Percentiles rank a stretch among this genome's conserved stretches.
Conservation (phyloP, 148 eudicot genomes). For the Rhododendron kiyosumense region DNA sequence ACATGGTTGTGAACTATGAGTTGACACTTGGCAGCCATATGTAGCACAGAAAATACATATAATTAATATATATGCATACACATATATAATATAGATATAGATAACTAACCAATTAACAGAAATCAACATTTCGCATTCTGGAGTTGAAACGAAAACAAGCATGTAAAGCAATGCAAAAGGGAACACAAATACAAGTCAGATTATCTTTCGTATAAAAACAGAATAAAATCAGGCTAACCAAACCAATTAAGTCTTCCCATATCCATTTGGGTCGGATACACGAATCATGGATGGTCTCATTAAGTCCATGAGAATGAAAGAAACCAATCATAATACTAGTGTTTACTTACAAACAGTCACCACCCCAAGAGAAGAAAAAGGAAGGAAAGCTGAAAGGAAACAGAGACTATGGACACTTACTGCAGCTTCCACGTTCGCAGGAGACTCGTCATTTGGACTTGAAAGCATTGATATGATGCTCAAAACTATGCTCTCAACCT, state of each 20-base stretch:
- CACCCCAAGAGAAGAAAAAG: not conserved
- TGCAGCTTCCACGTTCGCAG: slow-evolving; percentile 85
- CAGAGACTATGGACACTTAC: slow-evolving; percentile 27
- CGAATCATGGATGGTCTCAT: not conserved
- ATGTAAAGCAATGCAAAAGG: not conserved
- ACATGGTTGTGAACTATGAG: no score
- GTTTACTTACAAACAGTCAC: not conserved
- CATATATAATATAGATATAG: no score
- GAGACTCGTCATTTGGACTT: slow-evolving; percentile 79
- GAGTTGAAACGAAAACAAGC: not conserved
- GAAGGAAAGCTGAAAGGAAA: not conserved
- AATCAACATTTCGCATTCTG: not conserved
- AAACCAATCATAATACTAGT: not conserved
- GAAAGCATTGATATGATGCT: slow-evolving; percentile 88
- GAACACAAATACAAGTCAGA: not conserved
- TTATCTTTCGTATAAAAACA: not conserved
- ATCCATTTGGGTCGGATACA: not conserved
- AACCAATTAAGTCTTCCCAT: not conserved
- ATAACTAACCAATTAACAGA: not conserved
- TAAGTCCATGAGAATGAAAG: not conserved
- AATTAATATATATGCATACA: no score
- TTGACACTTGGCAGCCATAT: no score
- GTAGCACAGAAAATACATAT: no score
- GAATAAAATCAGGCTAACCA: not conserved
- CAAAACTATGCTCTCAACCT: slow-evolving; percentile 79